phyloP scores from a whole-genome alignment of 495 filamentous ascomycete species.

The Neurospora sp. region DNA sequence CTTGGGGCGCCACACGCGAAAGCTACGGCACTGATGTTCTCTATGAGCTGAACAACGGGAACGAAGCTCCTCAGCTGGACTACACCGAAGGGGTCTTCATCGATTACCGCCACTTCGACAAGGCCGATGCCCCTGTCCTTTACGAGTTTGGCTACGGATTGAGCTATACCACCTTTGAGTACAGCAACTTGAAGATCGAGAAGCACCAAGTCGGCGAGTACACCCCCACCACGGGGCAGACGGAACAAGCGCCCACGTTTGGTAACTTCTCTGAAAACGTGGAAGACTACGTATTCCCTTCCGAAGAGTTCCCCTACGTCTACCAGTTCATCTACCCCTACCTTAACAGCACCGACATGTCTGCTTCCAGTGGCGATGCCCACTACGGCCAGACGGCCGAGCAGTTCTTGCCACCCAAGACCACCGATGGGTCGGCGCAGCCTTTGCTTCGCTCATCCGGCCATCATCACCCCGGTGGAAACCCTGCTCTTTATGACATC shows the following conservation, averaged over 20 bases:
- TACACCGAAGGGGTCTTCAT: constrained; percentile 85
- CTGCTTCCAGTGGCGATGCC: constrained; percentile 51
- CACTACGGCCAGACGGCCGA: constrained; percentile 53
- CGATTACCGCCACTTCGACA: constrained; percentile 89
- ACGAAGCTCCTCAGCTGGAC: constrained; percentile 62
- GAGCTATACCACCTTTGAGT: constrained; percentile 78
- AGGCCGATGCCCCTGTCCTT: constrained; percentile 57
- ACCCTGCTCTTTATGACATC: constrained; percentile 69
- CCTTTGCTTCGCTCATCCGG: constrained; percentile 42
- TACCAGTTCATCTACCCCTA: constrained; percentile 78
- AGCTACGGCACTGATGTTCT: constrained; percentile 70
- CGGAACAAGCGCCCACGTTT: constrained; percentile 54
- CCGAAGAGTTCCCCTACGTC: constrained; percentile 42
- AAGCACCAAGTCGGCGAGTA: constrained; percentile 45
- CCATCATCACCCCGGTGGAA: constrained; percentile 64
- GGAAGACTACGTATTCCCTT: constrained; percentile 67
- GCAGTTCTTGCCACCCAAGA: constrained; percentile 57
- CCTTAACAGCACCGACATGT: constrained; percentile 60
- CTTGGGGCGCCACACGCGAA: constrained; percentile 62
- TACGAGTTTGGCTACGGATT: constrained; percentile 91
- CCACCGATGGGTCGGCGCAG: constrained; percentile 58
- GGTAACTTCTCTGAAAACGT: constrained; percentile 54
- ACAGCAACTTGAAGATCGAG: constrained; percentile 60
- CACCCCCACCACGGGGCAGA: constrained; percentile 56
- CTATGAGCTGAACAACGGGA: constrained; percentile 63